Evolutionary conservation across 2,329 filamentous ascomycete genomes (phyloP).

Genomic region (Penicillium sp.): DNA sequence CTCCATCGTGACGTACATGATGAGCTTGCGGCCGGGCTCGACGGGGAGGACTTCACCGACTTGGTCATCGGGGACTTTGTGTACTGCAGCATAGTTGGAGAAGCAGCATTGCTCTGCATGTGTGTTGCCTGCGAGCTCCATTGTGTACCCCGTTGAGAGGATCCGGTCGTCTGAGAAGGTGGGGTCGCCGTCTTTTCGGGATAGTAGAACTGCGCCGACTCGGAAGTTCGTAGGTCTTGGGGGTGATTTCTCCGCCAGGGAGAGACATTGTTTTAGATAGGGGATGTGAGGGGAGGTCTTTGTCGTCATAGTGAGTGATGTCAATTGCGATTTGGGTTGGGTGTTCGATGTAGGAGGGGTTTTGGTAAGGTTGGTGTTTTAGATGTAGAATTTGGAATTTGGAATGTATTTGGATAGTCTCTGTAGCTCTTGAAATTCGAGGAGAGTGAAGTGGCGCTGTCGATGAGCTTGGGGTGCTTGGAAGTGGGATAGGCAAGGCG

Average conservation of each 20-base stretch:
- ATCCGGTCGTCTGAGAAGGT: conserved; percentile 49
- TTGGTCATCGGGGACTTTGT: conserved; percentile 37
- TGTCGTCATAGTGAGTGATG: conserved; percentile 20
- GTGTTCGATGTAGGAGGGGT: neutral
- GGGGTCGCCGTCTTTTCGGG: conserved; percentile 31
- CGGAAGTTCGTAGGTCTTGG: conserved; percentile 90
- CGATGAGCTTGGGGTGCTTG: conserved; percentile 4
- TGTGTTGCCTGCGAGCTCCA: conserved; percentile 88
- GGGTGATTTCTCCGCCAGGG: conserved; percentile 74
- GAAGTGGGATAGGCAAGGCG: conserved; percentile 13
- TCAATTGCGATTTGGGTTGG: conserved; percentile 4
- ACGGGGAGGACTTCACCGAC: conserved; percentile 44
- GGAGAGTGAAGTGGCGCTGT: neutral
- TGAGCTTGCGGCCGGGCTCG: conserved; percentile 47
- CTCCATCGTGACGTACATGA: conserved; percentile 88
- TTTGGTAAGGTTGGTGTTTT: neutral
- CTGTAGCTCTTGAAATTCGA: neutral
- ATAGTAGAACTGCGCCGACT: conserved; percentile 84
- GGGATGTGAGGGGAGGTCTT: conserved; percentile 34
- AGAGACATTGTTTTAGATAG: conserved; percentile 71
- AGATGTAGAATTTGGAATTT: neutral
- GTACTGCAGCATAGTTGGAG: conserved; percentile 57
- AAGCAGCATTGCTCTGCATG: conserved; percentile 95
- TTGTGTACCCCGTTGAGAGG: conserved; percentile 80
- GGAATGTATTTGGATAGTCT: neutral